Conservation (phyloP, 495 filamentous ascomycete genomes). For the Terfezia boudieri region DNA sequence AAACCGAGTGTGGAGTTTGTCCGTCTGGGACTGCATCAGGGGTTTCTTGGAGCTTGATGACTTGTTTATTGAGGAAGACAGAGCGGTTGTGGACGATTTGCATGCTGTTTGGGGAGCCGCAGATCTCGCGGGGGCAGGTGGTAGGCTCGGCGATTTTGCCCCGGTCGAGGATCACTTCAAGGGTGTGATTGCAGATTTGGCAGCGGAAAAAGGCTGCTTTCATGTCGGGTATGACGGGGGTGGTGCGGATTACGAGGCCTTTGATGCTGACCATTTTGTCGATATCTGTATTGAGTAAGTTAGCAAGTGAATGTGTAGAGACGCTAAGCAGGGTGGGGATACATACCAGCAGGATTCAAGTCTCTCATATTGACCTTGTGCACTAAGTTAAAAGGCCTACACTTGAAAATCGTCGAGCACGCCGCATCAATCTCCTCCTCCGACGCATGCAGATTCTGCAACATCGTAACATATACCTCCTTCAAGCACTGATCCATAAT, state of each 20-base stretch:
- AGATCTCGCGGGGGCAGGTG: constrained; percentile 63
- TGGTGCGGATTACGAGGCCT: constrained; percentile 86
- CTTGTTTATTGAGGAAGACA: constrained; percentile 86
- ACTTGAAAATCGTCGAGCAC: constrained; percentile 52
- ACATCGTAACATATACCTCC: constrained; percentile 78
- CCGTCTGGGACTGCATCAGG: constrained; percentile 85
- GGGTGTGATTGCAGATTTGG: constrained; percentile 70
- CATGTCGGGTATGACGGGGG: constrained; percentile 95
- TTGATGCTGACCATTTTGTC: constrained; percentile 94
- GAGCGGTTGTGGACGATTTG: constrained; percentile 95
- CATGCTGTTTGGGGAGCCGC: constrained; percentile 79
- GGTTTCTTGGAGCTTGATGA: constrained; percentile 96
- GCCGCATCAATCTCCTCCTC: constrained; percentile 28
- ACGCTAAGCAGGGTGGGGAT: not conserved
- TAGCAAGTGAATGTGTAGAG: constrained; percentile 1
- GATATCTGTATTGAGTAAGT: constrained; percentile 38
- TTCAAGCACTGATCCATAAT: constrained; percentile 89
- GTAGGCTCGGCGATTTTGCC: constrained; percentile 93
- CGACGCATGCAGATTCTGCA: constrained; percentile 36
- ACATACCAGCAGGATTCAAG: constrained; percentile 58
- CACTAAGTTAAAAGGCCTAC: constrained; percentile 78
- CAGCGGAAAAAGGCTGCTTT: constrained; percentile 88
- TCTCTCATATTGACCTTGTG: constrained; percentile 78
- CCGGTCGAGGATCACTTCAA: constrained; percentile 77
- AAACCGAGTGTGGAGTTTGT: constrained; percentile 95